phyloP scores from a whole-genome alignment of 2,329 filamentous ascomycete species.

The Dactylellina sp. region DNA sequence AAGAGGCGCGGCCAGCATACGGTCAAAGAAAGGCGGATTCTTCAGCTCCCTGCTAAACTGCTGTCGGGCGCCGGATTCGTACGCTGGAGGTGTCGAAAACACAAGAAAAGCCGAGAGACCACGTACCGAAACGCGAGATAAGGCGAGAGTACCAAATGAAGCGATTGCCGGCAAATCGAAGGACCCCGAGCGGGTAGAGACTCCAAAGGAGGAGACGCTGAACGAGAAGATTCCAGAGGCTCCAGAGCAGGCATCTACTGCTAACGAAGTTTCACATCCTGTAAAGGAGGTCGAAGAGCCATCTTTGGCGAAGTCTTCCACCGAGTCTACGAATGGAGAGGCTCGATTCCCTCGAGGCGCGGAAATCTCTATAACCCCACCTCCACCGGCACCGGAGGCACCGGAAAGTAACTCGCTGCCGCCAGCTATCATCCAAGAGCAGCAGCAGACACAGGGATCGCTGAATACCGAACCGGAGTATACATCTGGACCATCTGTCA shows the following conservation, averaged over 20 bases:
- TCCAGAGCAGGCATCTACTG: conserved; percentile 29
- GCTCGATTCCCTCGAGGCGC: conserved; percentile 35
- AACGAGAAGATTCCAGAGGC: conserved; percentile 42
- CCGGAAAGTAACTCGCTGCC: conserved; percentile 36
- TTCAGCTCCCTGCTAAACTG: conserved; percentile 61
- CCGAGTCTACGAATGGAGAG: conserved; percentile 50
- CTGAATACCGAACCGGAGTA: conserved; percentile 34
- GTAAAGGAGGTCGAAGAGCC: conserved; percentile 47
- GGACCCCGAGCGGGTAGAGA: conserved; percentile 24
- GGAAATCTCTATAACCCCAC: conserved; percentile 41
- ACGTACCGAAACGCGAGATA: conserved; percentile 39
- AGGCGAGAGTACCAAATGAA: conserved; percentile 39
- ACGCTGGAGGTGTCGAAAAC: conserved; percentile 44
- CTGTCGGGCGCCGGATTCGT: conserved; percentile 57
- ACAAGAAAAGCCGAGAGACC: conserved; percentile 48
- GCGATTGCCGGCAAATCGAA: conserved; percentile 41
- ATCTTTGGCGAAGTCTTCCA: conserved; percentile 47
- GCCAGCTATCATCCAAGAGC: conserved; percentile 50
- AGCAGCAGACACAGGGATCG: conserved; percentile 43
- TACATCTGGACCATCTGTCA: conserved; percentile 32
- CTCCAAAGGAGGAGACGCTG: conserved; percentile 38
- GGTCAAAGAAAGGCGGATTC: conserved; percentile 57
- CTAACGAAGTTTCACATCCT: conserved; percentile 22
- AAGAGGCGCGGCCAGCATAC: conserved; percentile 58
- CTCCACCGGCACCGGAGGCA: conserved; percentile 50